Evolutionary conservation across 2,329 filamentous ascomycete genomes (phyloP).

Genomic region (Neurospora crassa): DNA sequence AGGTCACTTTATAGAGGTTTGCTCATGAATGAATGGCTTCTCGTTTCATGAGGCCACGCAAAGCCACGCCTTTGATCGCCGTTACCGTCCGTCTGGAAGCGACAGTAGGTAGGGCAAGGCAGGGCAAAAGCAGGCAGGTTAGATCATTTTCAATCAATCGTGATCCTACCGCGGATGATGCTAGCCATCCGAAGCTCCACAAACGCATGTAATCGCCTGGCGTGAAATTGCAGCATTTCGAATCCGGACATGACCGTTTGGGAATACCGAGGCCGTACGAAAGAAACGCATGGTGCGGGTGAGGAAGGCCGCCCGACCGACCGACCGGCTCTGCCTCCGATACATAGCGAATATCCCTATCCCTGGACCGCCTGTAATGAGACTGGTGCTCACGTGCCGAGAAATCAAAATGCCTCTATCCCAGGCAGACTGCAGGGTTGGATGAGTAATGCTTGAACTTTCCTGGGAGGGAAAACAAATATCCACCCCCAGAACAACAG

Average conservation of each 20-base stretch:
- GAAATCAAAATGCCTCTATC: background rate
- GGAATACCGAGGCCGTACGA: background rate
- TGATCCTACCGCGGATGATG: background rate
- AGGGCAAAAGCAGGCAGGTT: background rate
- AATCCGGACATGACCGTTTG: background rate
- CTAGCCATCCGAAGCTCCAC: background rate
- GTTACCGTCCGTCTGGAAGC: background rate
- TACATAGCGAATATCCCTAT: background rate
- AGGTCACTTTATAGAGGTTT: background rate
- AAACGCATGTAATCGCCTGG: background rate
- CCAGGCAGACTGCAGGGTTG: background rate
- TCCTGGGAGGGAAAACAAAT: no score
- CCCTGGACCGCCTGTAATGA: background rate
- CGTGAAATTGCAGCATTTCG: background rate
- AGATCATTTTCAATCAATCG: background rate
- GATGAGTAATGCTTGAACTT: background rate
- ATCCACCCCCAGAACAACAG: no score
- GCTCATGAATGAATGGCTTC: background rate
- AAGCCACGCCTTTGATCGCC: background rate
- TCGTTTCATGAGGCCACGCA: background rate
- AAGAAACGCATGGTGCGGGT: background rate
- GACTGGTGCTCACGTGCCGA: background rate
- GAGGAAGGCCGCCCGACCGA: background rate
- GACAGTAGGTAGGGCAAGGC: background rate
- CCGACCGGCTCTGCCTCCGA: background rate